Evolutionary conservation across 2,329 filamentous ascomycete genomes (phyloP).

Genomic region (Cordyceps javanica): DNA sequence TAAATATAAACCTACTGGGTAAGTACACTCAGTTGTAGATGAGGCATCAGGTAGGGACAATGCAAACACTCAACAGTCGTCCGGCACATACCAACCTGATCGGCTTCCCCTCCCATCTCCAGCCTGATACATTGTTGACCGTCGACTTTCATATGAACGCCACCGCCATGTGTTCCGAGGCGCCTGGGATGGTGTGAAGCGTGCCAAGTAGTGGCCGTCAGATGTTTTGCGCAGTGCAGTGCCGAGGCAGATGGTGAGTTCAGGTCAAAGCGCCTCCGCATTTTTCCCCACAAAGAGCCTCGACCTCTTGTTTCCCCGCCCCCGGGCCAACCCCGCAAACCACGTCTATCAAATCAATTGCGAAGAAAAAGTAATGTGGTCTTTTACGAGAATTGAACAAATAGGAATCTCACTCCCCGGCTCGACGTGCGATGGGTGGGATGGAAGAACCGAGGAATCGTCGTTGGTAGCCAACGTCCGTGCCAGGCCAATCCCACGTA

Average conservation of each 20-base stretch:
- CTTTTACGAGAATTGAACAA: background rate
- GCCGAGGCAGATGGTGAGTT: slow-evolving; percentile 1
- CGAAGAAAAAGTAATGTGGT: background rate
- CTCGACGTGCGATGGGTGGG: background rate
- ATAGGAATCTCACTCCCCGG: background rate
- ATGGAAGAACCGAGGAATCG: background rate
- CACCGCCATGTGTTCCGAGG: slow-evolving; percentile 8
- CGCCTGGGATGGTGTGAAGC: background rate
- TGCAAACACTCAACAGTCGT: background rate
- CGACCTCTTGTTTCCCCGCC: background rate
- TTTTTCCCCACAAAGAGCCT: slow-evolving; percentile 10
- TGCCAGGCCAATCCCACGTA: no score
- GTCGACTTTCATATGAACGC: no score
- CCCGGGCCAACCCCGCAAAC: slow-evolving; percentile 1
- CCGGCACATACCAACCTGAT: no score
- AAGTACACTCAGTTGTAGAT: no score
- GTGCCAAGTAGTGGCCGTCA: background rate
- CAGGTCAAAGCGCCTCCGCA: slow-evolving; percentile 7
- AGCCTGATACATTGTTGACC: no score
- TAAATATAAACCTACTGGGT: no score
- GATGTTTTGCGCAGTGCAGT: background rate
- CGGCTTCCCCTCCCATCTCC: background rate
- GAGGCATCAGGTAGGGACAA: background rate
- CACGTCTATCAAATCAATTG: background rate
- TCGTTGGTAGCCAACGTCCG: background rate